These are phyloP conservation scores for Seiridium unicorne DNA, from an alignment of 2,329 filamentous ascomycete species.

Conservation along the genomic window DNA sequence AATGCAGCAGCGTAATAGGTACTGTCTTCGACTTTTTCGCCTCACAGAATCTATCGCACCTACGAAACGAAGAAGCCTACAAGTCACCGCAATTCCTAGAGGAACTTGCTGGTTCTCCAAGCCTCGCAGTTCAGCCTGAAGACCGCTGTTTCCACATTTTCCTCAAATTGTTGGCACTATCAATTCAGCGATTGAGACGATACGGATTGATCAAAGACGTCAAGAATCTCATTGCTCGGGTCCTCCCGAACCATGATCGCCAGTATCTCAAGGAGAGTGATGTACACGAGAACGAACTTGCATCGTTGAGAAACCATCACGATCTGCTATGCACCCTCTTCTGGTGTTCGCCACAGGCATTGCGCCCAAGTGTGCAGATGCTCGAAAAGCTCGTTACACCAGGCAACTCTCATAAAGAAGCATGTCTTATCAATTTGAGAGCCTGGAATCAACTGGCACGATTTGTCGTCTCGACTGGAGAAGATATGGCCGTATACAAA, in stretches of 20 bases:
- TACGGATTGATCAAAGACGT: slow-evolving; percentile 54
- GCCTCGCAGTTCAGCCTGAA: slow-evolving; percentile 47
- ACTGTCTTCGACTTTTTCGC: slow-evolving; percentile 69
- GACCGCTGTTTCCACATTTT: slow-evolving; percentile 69
- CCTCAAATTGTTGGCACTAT: slow-evolving; percentile 60
- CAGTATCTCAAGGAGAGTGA: slow-evolving; percentile 63
- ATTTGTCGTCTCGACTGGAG: slow-evolving; percentile 51
- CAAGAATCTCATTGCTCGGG: slow-evolving; percentile 58
- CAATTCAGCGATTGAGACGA: slow-evolving; percentile 49
- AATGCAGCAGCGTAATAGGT: slow-evolving; percentile 55
- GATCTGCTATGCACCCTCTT: slow-evolving; percentile 66
- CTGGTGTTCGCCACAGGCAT: slow-evolving; percentile 57
- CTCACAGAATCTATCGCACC: slow-evolving; percentile 57
- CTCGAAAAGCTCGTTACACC: slow-evolving; percentile 60
- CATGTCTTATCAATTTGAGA: slow-evolving; percentile 61
- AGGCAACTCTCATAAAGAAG: slow-evolving; percentile 63
- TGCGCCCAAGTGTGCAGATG: slow-evolving; percentile 51
- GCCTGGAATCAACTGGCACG: slow-evolving; percentile 62
- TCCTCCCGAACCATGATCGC: slow-evolving; percentile 64
- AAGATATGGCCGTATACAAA: slow-evolving; percentile 38
- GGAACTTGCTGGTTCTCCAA: slow-evolving; percentile 44
- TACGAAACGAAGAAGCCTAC: slow-evolving; percentile 64
- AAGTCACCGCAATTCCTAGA: slow-evolving; percentile 62
- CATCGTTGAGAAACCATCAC: slow-evolving; percentile 66
- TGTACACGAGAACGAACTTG: slow-evolving; percentile 59